Conservation (phyloP, 768 basidiomycete genomes). For the Leucocoprinus leucothites region DNA sequence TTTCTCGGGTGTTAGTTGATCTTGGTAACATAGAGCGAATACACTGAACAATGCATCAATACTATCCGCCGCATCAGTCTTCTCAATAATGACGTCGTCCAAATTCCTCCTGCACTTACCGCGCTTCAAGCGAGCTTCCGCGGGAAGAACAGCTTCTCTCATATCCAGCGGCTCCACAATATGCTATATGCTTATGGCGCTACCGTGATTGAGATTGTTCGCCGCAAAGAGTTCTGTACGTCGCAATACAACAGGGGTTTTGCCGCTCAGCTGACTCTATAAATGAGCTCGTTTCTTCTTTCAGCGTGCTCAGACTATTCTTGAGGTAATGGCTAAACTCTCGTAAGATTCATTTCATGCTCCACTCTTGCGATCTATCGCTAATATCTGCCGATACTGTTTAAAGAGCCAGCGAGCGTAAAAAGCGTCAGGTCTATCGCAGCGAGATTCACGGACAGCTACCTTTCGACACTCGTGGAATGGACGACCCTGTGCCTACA, state of each 20-base stretch:
- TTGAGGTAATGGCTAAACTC: conserved; percentile 85
- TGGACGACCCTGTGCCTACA: conserved; percentile 77
- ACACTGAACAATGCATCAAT: conserved; percentile 63
- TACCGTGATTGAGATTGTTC: conserved; percentile 85
- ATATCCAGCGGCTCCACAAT: conserved; percentile 83
- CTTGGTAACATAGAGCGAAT: conserved; percentile 54
- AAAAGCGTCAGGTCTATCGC: conserved; percentile 81
- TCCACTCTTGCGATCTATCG: not conserved
- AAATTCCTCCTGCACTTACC: conserved; percentile 62
- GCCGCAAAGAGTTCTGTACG: conserved; percentile 87
- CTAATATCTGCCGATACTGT: not conserved
- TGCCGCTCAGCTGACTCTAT: not conserved
- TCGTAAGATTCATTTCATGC: conserved; percentile 51
- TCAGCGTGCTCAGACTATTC: conserved; percentile 73
- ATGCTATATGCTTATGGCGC: conserved; percentile 93
- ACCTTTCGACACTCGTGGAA: conserved; percentile 79
- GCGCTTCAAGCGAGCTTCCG: conserved; percentile 71
- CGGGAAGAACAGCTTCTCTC: conserved; percentile 81
- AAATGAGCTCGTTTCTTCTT: conserved; percentile 72
- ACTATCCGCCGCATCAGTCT: conserved; percentile 72
- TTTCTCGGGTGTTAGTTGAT: conserved; percentile 19
- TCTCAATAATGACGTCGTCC: conserved; percentile 79
- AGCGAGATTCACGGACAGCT: conserved; percentile 82
- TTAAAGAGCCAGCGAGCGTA: conserved; percentile 68
- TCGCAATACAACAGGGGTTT: conserved; percentile 5